Evolutionary conservation across 192 early-diverging fungal genomes (phyloP), one percentile per base, ranked within the genome.

Genomic region (Backusella luteola): DNA sequence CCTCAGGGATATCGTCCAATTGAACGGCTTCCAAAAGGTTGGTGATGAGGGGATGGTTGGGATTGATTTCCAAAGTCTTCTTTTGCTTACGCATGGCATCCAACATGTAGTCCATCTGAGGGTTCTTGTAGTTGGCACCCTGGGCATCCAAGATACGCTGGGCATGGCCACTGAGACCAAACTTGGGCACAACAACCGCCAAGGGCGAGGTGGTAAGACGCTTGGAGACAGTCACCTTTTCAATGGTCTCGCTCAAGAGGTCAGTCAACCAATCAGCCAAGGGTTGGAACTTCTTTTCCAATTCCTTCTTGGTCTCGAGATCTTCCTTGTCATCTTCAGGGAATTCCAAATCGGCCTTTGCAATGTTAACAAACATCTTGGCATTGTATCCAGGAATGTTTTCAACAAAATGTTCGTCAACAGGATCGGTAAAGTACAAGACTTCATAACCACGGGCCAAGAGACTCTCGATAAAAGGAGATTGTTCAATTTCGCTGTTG

Each of bases 381-480:
- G 91, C 93, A 67, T 94, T 87, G 83, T 90, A 97, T 38, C 88
- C 90, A 11, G 79, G 78, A 41, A 98, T 82, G 46, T 91, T 90
- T 52, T 91, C 87, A 82, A 93, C 84, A 69, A 94, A 83, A 83
- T 91, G 92, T 83, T 95, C 93, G 74, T 95, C 93, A 73, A 95
- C 84, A 39, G 90, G 83, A 49, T 93, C 92, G 67, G 85, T 85
- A 86, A 94, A 87, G 80, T 93, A 93, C 67, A 98, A 86, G 23
- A 98, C 96, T 79, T 98, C 95, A 80, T 93, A 93, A 34, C 94
- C 95, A 71, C 94, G 92, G 23, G 93, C 92, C 73, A 97, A 78
- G 17, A 98, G 88, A 29, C 91, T 89, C 84, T 97, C 98, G 36
- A 96, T 89, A 84, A 96, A 95, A n/a, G 98, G 98, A 42, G 93